Evolutionary conservation across 371 early-diverging fungal species (phyloP), one percentile per base, ranked within the genome.

Genomic region (Parasitella parasitica): DNA sequence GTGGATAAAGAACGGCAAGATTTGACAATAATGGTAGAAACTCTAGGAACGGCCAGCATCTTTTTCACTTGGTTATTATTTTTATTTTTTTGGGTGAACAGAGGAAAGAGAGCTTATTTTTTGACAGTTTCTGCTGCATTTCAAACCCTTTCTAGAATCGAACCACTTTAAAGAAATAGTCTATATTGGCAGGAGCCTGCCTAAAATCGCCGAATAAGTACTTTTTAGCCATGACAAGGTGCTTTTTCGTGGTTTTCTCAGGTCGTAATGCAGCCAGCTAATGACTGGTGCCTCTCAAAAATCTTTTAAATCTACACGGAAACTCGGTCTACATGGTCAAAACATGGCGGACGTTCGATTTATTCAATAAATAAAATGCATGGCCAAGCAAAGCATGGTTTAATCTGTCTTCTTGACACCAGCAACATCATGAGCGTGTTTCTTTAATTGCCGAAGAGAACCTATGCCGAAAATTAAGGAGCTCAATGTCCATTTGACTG

Each of bases 401-500:
- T 22, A 43, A 49, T 49, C 20, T 27, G 28, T 24, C 46, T 57
- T 37, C 22, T 54, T 58, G 35, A 30, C 38, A 30, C 43, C 54
- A 8, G 34, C 32, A 43, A 46, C 76, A n/a, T 75, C 66, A 38
- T 38, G 62, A 51, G 66, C 76, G 48, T 75, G 76, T 13, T 65
- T 55, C 26, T 50, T 54, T n/a, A 75, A 54, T 48, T 65, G 54
- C 11, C 50, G 57, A 13, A 66, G 46, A 16, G 75, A 76, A 3
- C 39, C 60, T 18, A 72, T 20, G 12, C 80, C 80, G 58, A 72
- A 76, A 0, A 75, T 12, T n/a, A 69, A 27, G 3, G 75, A 66
- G 22, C 73, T 76, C 11, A 65, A 1, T 0, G 75, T 69, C 80
- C 80, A 79, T 26, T 76, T 79, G 38, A 67, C 0, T 0, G 55